Evolutionary conservation across 306 rosid genomes (phyloP).

Genomic region (Vigna nakashimae): DNA sequence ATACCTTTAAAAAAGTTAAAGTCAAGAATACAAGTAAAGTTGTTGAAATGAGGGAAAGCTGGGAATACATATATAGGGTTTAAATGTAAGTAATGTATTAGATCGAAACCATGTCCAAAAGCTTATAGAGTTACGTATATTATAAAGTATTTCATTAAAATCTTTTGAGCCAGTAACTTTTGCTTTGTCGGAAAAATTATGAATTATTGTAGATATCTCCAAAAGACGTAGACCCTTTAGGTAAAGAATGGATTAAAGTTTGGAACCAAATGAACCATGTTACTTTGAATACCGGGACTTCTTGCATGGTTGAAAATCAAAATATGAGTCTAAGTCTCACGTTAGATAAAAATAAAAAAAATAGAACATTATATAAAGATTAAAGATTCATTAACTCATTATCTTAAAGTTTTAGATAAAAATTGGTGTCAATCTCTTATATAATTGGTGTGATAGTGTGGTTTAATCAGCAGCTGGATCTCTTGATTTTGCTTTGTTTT

Average conservation of each 20-base stretch:
- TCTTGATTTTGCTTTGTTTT: too few species aligned
- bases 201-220: not conserved
- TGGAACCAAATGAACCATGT: not conserved
- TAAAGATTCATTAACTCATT: too few species aligned
- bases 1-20: constrained; percentile 34
- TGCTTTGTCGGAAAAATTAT: constrained; percentile 18
- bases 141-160: constrained; percentile 24
- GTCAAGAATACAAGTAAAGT: constrained; percentile 41
- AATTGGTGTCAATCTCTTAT: too few species aligned
- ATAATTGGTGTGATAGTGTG: too few species aligned
- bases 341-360: too few species aligned
- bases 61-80: constrained; percentile 20
- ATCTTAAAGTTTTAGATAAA: too few species aligned
- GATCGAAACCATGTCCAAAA: constrained; percentile 23
- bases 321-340: too few species aligned
- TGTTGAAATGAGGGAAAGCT: constrained; percentile 49
- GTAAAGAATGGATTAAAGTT: not conserved
- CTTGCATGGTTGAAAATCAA: too few species aligned
- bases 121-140: not conserved
- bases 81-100: not conserved
- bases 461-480: too few species aligned
- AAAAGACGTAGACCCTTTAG: not conserved
- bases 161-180: constrained; percentile 1
- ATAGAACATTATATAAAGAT: too few species aligned
- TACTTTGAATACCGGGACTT: too few species aligned